Conservation (phyloP, 176 grass and related monocot species). For the Metroxylon sagu region DNA sequence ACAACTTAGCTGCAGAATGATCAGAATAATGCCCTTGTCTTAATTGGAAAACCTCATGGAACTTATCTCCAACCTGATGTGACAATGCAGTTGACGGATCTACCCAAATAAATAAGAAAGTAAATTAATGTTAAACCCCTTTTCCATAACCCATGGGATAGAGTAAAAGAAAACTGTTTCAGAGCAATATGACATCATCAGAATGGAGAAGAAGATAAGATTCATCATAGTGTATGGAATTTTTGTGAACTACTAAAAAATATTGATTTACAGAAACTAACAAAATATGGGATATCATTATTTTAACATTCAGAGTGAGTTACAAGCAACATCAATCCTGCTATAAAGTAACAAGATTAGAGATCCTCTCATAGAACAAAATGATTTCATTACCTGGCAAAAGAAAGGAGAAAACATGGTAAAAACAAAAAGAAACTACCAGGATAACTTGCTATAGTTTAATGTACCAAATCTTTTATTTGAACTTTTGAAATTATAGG, state of each 20-base stretch:
- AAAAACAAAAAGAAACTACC: too few species aligned
- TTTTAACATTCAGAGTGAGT: too few species aligned
- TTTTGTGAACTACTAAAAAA: too few species aligned
- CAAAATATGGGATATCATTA: too few species aligned
- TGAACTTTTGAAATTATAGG: not conserved
- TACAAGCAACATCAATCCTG: too few species aligned
- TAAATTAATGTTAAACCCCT: slow-evolving; percentile 9
- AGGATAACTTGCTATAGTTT: too few species aligned
- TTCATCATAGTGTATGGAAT: too few species aligned
- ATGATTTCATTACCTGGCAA: too few species aligned
- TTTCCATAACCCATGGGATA: not conserved
- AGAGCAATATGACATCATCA: not conserved
- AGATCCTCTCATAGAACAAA: too few species aligned
- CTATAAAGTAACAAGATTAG: too few species aligned
- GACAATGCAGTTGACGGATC: slow-evolving; percentile 5
- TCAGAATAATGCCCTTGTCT: slow-evolving; percentile 67
- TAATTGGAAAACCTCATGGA: slow-evolving; percentile 57
- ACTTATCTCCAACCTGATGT: slow-evolving; percentile 58
- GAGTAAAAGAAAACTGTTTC: not conserved
- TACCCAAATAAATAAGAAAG: slow-evolving; percentile 11
- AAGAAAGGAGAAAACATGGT: too few species aligned
- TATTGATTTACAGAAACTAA: too few species aligned
- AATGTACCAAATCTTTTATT: not conserved
- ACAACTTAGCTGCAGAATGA: slow-evolving; percentile 68
- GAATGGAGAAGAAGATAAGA: not conserved